Evolutionary conservation across 202 grass and related monocot genomes (phyloP).

Genomic region (Alloteropsis angusta): DNA sequence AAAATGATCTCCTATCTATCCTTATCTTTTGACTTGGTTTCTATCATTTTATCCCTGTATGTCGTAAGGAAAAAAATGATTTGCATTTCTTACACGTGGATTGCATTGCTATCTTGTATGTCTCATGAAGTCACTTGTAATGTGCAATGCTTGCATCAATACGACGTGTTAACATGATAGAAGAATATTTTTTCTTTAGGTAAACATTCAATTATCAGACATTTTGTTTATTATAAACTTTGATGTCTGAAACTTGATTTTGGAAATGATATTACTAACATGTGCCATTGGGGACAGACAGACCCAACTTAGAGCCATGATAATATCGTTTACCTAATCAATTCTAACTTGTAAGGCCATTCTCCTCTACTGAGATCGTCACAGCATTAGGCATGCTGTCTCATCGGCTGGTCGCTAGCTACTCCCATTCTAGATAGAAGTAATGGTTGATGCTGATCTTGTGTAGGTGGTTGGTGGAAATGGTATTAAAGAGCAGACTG

Average conservation of each 20-base stretch:
- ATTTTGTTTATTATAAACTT: neutral
- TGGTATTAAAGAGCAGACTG: slow-evolving; percentile 66
- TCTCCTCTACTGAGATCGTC: neutral
- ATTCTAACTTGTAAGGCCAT: neutral
- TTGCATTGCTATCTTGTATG: neutral
- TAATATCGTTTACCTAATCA: neutral
- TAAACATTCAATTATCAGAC: neutral
- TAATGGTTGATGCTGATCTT: neutral
- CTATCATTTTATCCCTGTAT: neutral
- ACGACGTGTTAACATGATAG: neutral
- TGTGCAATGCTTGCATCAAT: neutral
- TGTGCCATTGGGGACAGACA: neutral
- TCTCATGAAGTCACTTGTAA: neutral
- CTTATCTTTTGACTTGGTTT: neutral
- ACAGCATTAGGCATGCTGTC: neutral
- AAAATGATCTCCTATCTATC: neutral
- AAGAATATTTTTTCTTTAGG: neutral
- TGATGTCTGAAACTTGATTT: neutral
- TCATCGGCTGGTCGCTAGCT: neutral
- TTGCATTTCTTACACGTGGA: neutral
- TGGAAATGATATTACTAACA: neutral
- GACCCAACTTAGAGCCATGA: neutral
- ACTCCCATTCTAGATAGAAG: neutral
- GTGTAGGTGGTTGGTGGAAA: slow-evolving; percentile 79
- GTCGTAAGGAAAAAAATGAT: neutral